phyloP scores from a whole-genome alignment of 768 basidiomycete genomes.

The Termitomyces heimii region DNA sequence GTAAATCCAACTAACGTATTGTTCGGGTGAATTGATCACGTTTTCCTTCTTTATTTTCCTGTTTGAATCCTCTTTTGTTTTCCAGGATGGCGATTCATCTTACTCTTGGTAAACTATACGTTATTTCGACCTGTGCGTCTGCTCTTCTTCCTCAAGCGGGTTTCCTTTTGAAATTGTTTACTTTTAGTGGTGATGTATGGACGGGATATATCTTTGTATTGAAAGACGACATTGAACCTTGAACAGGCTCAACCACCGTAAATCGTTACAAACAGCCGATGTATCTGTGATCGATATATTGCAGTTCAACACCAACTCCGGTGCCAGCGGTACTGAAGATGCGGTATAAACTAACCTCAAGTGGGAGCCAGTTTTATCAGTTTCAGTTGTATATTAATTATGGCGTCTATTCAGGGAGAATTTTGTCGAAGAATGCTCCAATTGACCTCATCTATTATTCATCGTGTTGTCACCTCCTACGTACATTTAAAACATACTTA shows the following conservation, averaged over 20 bases:
- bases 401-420: background rate
- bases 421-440: too few relatives aligned
- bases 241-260: background rate
- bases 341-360: background rate
- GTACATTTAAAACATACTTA: too few relatives aligned
- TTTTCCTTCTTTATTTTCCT: background rate
- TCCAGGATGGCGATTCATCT: conserved; percentile 6
- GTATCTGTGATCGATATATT: background rate
- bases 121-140: conserved; percentile 7
- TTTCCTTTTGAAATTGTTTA: background rate
- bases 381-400: background rate
- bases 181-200: background rate
- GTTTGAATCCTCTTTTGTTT: background rate
- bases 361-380: background rate
- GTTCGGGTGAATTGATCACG: background rate
- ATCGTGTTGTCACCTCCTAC: too few relatives aligned
- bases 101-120: conserved; percentile 6
- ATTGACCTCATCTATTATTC: too few relatives aligned
- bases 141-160: background rate
- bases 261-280: background rate
- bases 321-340: background rate
- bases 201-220: background rate
- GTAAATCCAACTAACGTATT: background rate
- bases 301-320: background rate
- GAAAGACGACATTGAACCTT: background rate